Conservation (phyloP, 2,329 filamentous ascomycete species). For the Beauveria varroae region DNA sequence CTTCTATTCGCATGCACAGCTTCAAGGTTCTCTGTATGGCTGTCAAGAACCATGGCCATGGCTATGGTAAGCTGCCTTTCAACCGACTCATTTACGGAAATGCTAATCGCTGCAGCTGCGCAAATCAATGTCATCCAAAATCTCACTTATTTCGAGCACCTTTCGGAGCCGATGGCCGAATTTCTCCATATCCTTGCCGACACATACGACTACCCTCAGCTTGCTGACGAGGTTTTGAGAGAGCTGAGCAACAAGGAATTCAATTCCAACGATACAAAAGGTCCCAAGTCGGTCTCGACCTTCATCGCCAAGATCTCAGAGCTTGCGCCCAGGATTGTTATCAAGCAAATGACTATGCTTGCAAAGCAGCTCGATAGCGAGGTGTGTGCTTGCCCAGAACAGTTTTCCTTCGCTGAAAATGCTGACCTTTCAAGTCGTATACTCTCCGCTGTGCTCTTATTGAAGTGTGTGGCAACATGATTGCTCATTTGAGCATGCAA, state of each 20-base stretch:
- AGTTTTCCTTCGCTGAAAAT: fast-evolving
- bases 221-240: conserved; percentile 86
- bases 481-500: conserved; percentile 81
- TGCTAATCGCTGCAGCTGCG: conserved; percentile 54
- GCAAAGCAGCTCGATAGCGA: conserved; percentile 95
- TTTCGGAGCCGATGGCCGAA: conserved; percentile 99
- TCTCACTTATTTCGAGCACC: conserved; percentile 93
- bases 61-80: conserved; percentile 59
- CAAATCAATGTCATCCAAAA: conserved; percentile 98
- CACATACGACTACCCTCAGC: conserved; percentile 94
- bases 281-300: conserved; percentile 90
- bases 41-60: conserved; percentile 95
- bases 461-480: conserved; percentile 94
- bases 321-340: conserved; percentile 81
- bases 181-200: conserved; percentile 93
- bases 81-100: conserved; percentile 7
- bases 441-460: conserved; percentile 89
- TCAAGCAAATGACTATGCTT: conserved; percentile 94
- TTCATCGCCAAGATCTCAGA: conserved; percentile 94
- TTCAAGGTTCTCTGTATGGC: conserved; percentile 97
- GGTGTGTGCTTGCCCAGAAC: conserved; percentile 34
- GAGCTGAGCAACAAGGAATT: conserved; percentile 98
- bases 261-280: conserved; percentile 90
- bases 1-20: conserved; percentile 85
- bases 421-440: conserved; percentile 57